Conservation (phyloP, 2,329 filamentous ascomycete species). For the Beauveria rudraprayagi region DNA sequence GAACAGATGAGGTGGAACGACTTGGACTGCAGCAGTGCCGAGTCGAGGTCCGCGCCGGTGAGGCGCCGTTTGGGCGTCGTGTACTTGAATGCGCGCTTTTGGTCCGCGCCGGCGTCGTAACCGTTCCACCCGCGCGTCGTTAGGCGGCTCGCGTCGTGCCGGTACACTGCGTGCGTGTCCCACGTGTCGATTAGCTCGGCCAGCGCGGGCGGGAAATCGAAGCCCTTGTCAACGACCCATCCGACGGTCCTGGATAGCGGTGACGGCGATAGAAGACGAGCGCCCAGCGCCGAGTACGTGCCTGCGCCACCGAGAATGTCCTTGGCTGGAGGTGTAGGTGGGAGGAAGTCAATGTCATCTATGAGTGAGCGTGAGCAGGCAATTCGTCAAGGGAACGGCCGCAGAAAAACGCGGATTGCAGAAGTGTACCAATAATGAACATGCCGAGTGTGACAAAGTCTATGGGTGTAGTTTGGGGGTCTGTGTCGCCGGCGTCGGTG, state of each 20-base stretch:
- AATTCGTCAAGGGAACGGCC: too few relatives aligned
- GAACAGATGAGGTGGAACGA: slow-evolving; percentile 87
- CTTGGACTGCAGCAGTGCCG: slow-evolving; percentile 58
- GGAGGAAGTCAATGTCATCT: slow-evolving; percentile 88
- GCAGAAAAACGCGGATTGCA: not conserved
- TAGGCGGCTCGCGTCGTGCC: slow-evolving; percentile 55
- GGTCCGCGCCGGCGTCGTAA: slow-evolving; percentile 58
- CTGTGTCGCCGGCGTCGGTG: not conserved
- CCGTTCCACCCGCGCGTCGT: slow-evolving; percentile 93
- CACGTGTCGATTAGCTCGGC: slow-evolving; percentile 60
- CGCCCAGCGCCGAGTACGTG: slow-evolving; percentile 78
- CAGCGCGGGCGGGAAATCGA: slow-evolving; percentile 70
- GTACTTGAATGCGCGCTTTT: slow-evolving; percentile 75
- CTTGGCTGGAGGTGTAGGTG: slow-evolving; percentile 58
- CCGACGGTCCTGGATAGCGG: slow-evolving; percentile 61
- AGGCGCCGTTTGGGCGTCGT: slow-evolving; percentile 78
- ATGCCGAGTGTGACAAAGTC: slow-evolving; percentile 66
- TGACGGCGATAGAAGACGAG: slow-evolving; percentile 73
- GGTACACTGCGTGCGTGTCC: slow-evolving; percentile 65
- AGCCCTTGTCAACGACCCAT: slow-evolving; percentile 86
- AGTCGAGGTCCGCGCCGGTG: slow-evolving; percentile 61
- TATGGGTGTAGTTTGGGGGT: slow-evolving; percentile 23
- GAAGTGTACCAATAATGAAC: slow-evolving; percentile 57
- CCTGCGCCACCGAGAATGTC: slow-evolving; percentile 85
- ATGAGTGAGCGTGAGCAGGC: slow-evolving; percentile 14